A percentile compares a stretch with the other conserved stretches of the same genome.
Evolutionary conservation across 1,139 yeast genomes (phyloP).

Genomic region (Blastobotrys illinoisensis): DNA sequence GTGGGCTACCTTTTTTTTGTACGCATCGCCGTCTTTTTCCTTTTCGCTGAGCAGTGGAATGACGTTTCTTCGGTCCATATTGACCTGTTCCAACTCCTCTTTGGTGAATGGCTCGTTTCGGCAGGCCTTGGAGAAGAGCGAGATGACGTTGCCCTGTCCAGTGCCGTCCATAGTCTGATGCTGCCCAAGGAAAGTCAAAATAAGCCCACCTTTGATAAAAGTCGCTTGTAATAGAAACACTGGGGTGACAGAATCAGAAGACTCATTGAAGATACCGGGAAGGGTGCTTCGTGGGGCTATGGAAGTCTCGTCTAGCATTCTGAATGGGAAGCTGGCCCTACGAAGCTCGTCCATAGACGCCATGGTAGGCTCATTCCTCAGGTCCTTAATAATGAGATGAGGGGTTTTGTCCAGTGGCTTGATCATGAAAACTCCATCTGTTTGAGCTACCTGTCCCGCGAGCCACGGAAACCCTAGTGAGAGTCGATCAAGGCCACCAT

Average conservation of each 20-base stretch:
- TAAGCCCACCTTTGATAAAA: constrained; percentile 15
- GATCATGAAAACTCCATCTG: constrained; percentile 9
- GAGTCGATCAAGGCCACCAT: constrained; percentile 12
- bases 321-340: constrained; percentile 13
- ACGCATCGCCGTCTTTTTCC: constrained; percentile 3
- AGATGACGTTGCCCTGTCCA: constrained; percentile 16
- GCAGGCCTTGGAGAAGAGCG: constrained; percentile 16
- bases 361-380: constrained; percentile 3
- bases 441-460: constrained; percentile 15
- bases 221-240: constrained; percentile 16
- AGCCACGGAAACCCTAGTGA: constrained; percentile 15
- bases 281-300: constrained; percentile 15
- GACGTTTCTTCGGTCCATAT: constrained; percentile 2
- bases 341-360: constrained; percentile 12
- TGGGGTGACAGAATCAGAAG: constrained; percentile 3
- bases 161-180: constrained; percentile 17
- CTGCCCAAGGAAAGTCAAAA: constrained; percentile 16
- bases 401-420: constrained; percentile 5
- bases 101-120: constrained; percentile 8
- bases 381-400: constrained; percentile 12
- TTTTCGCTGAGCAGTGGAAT: constrained; percentile 6
- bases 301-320: constrained; percentile 15
- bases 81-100: constrained; percentile 12
- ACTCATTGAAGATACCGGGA: constrained; percentile 5
- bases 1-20: constrained; percentile 4